These are phyloP conservation scores for Sporothrix brasiliensis DNA, from an alignment of 2,329 filamentous ascomycete species.

Conservation along the genomic window DNA sequence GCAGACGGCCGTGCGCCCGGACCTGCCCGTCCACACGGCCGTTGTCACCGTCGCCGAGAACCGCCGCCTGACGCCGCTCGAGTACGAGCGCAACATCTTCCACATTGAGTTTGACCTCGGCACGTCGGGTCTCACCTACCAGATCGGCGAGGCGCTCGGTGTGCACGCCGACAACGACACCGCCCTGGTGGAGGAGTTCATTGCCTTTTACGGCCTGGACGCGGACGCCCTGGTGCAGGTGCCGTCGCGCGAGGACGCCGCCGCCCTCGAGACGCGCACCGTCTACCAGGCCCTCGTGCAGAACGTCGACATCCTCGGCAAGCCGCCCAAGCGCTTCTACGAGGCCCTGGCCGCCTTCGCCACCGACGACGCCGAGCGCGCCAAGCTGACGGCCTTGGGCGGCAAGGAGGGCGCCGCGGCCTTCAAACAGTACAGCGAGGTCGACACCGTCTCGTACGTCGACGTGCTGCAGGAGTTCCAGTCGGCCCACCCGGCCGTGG, in stretches of 20 bases:
- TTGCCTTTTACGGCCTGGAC: constrained; percentile 84
- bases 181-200: constrained; percentile 77
- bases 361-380: constrained; percentile 78
- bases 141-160: constrained; percentile 95
- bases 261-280: constrained; percentile 80
- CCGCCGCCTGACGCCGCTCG: constrained; percentile 78
- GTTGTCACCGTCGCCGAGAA: constrained; percentile 94
- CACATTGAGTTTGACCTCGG: constrained; percentile 99
- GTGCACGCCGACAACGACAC: constrained; percentile 95
- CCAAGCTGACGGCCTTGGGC: constrained; percentile 74
- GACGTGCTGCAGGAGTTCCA: constrained; percentile 88
- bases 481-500: constrained; percentile 85
- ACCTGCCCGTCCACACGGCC: constrained; percentile 81
- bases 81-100: constrained; percentile 99
- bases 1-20: constrained; percentile 73
- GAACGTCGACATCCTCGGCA: constrained; percentile 95
- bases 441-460: constrained; percentile 88
- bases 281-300: constrained; percentile 89
- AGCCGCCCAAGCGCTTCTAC: constrained; percentile 97
- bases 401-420: constrained; percentile 80
- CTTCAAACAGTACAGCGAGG: constrained; percentile 88
- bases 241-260: constrained; percentile 75
- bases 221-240: constrained; percentile 87
- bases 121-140: constrained; percentile 86
- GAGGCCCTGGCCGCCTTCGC: constrained; percentile 87